phyloP scores from a whole-genome alignment of 805 yeast species.

The Ogataea paraovalis region DNA sequence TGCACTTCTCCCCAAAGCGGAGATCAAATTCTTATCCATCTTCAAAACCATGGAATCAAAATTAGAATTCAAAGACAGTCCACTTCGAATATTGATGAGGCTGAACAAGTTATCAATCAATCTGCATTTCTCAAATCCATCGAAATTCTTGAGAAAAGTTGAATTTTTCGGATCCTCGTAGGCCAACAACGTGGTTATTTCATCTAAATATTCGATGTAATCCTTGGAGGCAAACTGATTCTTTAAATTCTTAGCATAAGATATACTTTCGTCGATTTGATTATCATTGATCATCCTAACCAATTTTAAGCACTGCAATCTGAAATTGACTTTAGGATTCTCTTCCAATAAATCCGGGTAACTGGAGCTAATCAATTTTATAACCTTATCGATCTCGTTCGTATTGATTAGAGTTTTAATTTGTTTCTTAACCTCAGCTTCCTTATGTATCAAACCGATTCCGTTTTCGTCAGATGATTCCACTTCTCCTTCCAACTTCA shows the following conservation, averaged over 20 bases:
- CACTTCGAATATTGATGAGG: slow-evolving; percentile 23
- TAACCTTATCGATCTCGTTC: slow-evolving; percentile 43
- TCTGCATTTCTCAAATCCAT: slow-evolving; percentile 33
- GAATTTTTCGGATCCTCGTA: slow-evolving; percentile 43
- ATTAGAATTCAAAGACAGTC: slow-evolving; percentile 15
- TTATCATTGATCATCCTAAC: slow-evolving; percentile 32
- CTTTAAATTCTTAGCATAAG: slow-evolving; percentile 37
- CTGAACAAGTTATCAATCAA: slow-evolving; percentile 41
- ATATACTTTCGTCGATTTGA: slow-evolving; percentile 32
- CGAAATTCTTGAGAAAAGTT: slow-evolving; percentile 34
- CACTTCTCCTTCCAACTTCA: slow-evolving; percentile 30
- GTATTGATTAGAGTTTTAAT: slow-evolving; percentile 38
- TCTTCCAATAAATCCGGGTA: slow-evolving; percentile 37
- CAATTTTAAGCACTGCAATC: slow-evolving; percentile 41
- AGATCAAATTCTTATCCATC: slow-evolving; percentile 18
- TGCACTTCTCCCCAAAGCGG: slow-evolving; percentile 16
- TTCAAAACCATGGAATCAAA: slow-evolving; percentile 20
- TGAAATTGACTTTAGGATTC: slow-evolving; percentile 35
- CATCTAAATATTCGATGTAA: slow-evolving; percentile 37
- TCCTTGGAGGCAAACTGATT: slow-evolving; percentile 27
- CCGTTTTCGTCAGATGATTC: slow-evolving; percentile 29
- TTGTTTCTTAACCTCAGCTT: slow-evolving; percentile 32
- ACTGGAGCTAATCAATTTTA: slow-evolving; percentile 33
- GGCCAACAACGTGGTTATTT: slow-evolving; percentile 49
- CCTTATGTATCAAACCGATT: slow-evolving; percentile 35